These are phyloP conservation scores for Candida mattraensis DNA, from an alignment of 805 yeast species.

Conservation along the genomic window DNA sequence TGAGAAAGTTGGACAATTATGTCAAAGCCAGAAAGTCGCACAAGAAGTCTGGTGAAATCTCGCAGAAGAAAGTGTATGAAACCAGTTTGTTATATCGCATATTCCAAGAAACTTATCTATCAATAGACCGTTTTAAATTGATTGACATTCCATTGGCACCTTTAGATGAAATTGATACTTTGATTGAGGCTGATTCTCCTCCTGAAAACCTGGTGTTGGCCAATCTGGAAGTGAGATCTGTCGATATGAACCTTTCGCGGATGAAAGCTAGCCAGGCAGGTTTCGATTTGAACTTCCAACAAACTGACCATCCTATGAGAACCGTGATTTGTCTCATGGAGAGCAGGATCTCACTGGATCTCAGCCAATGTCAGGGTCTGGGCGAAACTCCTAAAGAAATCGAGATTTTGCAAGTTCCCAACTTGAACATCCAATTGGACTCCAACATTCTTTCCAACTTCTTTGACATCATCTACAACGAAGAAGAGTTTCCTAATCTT, in stretches of 20 bases:
- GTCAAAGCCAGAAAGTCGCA: background rate
- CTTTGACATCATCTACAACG: constrained; percentile 16
- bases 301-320: constrained; percentile 44
- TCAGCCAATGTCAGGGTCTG: constrained; percentile 17
- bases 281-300: constrained; percentile 41
- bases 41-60: background rate
- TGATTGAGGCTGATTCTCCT: constrained; percentile 2
- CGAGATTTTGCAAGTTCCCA: constrained; percentile 36
- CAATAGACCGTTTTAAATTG: constrained; percentile 24
- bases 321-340: constrained; percentile 39
- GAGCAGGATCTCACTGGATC: constrained; percentile 30
- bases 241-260: constrained; percentile 17
- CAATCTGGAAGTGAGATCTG: constrained; percentile 17
- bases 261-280: constrained; percentile 38
- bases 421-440: constrained; percentile 15
- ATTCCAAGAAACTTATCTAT: constrained; percentile 23
- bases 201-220: constrained; percentile 17
- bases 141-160: constrained; percentile 29
- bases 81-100: constrained; percentile 21
- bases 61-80: constrained; percentile 10
- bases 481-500: constrained; percentile 29
- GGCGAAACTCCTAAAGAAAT: constrained; percentile 16
- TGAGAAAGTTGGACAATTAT: background rate
- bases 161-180: constrained; percentile 8
- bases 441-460: constrained; percentile 22